phyloP scores from a whole-genome alignment of 1,284 basidiomycete species.

The Tylopilus orsonianus region DNA sequence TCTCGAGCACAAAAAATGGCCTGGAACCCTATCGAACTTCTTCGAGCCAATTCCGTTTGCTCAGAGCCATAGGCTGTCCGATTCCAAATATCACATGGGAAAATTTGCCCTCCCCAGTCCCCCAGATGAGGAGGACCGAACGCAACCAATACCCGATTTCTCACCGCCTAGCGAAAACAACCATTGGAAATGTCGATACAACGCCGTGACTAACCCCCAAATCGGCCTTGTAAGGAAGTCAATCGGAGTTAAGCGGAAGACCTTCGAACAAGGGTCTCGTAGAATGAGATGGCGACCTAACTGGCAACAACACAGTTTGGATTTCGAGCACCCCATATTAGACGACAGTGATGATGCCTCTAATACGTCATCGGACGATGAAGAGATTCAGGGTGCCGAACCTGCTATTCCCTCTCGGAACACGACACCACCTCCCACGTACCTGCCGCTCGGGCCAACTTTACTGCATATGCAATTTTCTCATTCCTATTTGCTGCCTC shows the following conservation, averaged over 20 bases:
- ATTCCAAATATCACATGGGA: slow-evolving; percentile 71
- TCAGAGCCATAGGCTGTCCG: slow-evolving; percentile 53
- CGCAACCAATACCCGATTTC: slow-evolving; percentile 26
- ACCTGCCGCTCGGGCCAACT: slow-evolving; percentile 65
- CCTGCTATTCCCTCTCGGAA: slow-evolving; percentile 48
- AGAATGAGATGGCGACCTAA: slow-evolving; percentile 34
- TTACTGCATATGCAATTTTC: slow-evolving; percentile 66
- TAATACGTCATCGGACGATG: slow-evolving; percentile 40
- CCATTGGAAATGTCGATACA: slow-evolving; percentile 53
- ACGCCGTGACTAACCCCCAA: slow-evolving; percentile 63
- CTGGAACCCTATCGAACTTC: slow-evolving; percentile 21
- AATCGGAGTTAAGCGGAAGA: slow-evolving; percentile 64
- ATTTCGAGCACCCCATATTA: slow-evolving; percentile 26
- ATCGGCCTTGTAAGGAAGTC: slow-evolving; percentile 63
- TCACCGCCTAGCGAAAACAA: slow-evolving; percentile 18
- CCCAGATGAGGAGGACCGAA: slow-evolving; percentile 48
- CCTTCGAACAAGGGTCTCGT: slow-evolving; percentile 31
- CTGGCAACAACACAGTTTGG: slow-evolving; percentile 42
- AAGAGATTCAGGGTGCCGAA: slow-evolving; percentile 34
- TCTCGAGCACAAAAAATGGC: slow-evolving; percentile 15
- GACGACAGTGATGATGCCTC: slow-evolving; percentile 31
- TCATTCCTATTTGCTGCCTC: slow-evolving; percentile 56
- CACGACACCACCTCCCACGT: slow-evolving; percentile 64
- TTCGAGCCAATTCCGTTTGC: slow-evolving; percentile 76
- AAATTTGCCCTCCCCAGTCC: slow-evolving; percentile 73